Evolutionary conservation across 2,329 filamentous ascomycete genomes (phyloP), one percentile per base, ranked within the genome.

Genomic region (Pseudogymnoascus sp.): DNA sequence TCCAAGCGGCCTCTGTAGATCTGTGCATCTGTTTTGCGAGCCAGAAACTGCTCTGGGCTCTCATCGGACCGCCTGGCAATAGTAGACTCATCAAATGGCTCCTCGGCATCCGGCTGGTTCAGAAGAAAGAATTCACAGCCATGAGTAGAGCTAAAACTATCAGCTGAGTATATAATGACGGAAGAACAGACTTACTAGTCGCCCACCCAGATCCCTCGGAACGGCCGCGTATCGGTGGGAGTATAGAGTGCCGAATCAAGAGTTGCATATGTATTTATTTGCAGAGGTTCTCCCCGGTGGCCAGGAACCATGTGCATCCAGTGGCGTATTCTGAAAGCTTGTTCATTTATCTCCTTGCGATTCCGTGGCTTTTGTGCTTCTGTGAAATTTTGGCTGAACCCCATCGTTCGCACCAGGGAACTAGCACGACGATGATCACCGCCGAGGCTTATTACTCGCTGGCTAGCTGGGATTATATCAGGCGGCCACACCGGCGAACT

Each of bases 41-140:
- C 68, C 35, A 79, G 70, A 72, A 78, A 84, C n/a, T 75, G 76
- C 8, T 76, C 74, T 14, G 78, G 74, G 4, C 76, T 76, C 68
- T 87, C 82, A 11, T 68, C 70, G 0, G 75, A 71, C 7, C 67
- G 62, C 53, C 76, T 77, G 4, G 74, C 67, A 1, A 84, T 71
- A 1, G 75, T 75, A 3, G 77, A 70, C 47, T 79, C 75, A 21
- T 76, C 73, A 62, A 71, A 70, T 31, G 68, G 67, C 26, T 65
- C 67, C 16, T 82, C 79, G 40, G 79, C 73, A 61, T 88, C 86
- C 0, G 86, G 86, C 71, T 99, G 95, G 68, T 91, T 80, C 53
- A 97, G 78, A 11, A 96, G 79, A 4, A 97, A 72, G 63, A 97
- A 96, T 74, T 97, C 93, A 73, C 89, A 93, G 0, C 93, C 92